Base-by-base conservation (phyloP, 441 rosid genomes). In the Gossypium davidsonii region DNA sequence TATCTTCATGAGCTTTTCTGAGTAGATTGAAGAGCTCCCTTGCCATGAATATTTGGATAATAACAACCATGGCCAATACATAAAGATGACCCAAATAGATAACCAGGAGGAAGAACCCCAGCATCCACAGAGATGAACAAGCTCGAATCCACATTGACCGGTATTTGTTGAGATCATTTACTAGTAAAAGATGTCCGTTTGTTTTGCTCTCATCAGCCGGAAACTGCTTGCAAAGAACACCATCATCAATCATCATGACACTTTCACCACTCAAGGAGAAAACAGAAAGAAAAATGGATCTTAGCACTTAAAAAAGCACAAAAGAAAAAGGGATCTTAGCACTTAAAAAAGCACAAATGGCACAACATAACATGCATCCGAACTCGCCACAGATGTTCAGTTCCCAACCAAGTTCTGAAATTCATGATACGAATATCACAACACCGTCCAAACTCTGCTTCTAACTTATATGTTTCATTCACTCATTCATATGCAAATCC, bases 41-140 rank as follows among this genome's bases (percentile, higher is more conserved):
- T 20, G 86, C 86, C 86, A 83, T 83, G 65, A 76, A 83, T 42
- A 83, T 78, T 66, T 80, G 84, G 75, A 83, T 83, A 26, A 80
- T 76, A 71, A 83, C 74, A 9, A 83, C 80, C 86, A 83, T 76
- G 34, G 84, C 86, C 18, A 77, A 76, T 46, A 83, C 80, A 68
- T 83, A 83, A 28, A 80, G 86, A 78, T 83, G 83, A 0, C 86
- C 86, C 79, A 83, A 66, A 78, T 83, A 83, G 77, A 83, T 77
- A 69, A 80, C 14, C 73, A 83, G 57, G 23, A 80, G 80, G 49
- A 78, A 80, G 26, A 80, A 79, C 31, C 78, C 86, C 67, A 83
- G 73, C 86, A 83, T 83, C 86, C 86, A 83, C 44, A 83, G 60
- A 0, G 86, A 78, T 0, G 86, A 83, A 49, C 79, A 78, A 12